phyloP scores from a whole-genome alignment of 2,329 filamentous ascomycete species.

The Fusarium veterinarium region DNA sequence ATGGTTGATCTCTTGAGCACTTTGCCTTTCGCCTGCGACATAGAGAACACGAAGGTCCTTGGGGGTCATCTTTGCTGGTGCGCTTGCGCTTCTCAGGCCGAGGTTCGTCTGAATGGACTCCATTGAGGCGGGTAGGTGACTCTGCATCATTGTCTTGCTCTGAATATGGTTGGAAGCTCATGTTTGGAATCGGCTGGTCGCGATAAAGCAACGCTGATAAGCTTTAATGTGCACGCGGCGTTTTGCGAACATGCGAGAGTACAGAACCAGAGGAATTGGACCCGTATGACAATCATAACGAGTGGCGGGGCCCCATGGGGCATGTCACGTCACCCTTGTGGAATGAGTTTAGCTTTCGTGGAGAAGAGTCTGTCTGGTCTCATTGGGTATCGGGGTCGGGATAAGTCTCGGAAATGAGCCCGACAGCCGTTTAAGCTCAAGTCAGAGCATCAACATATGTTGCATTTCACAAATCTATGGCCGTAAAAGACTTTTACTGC shows the following conservation, averaged over 20 bases:
- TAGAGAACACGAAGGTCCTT: not conserved
- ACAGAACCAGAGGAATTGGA: not conserved
- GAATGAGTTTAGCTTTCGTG: not conserved
- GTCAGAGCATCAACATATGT: not conserved
- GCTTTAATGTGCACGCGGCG: not conserved
- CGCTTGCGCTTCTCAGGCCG: not conserved
- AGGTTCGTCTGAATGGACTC: not conserved
- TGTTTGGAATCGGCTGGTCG: not conserved
- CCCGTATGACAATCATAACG: not conserved
- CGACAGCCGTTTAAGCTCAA: fast-evolving
- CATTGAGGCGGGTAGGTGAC: not conserved
- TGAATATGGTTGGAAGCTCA: not conserved
- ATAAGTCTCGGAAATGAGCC: not conserved
- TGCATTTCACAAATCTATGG: fast-evolving
- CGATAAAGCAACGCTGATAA: not conserved
- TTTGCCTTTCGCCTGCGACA: not conserved
- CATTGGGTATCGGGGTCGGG: not conserved
- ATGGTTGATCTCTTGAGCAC: not conserved
- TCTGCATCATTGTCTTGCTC: not conserved
- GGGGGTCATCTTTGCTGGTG: not conserved
- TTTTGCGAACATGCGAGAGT: not conserved
- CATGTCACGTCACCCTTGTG: not conserved
- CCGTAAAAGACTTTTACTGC: fast-evolving
- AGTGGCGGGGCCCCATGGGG: not conserved
- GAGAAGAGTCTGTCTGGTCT: not conserved